Conservation (phyloP, 2,329 filamentous ascomycete genomes). For the Fusarium dimerum region DNA sequence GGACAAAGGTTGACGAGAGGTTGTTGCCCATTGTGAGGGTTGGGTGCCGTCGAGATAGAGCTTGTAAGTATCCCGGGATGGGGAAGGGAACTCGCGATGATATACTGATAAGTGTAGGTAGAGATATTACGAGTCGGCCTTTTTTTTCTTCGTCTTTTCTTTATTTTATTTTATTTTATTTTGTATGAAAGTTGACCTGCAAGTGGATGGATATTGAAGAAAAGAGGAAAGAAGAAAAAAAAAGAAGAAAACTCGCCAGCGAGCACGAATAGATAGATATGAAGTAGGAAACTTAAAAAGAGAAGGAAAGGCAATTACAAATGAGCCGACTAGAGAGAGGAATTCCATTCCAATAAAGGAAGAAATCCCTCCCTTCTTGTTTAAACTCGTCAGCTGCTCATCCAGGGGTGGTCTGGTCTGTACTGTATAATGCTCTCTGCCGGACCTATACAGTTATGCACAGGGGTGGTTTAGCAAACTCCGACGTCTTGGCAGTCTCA, state of each 20-base stretch:
- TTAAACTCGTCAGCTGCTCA: background rate
- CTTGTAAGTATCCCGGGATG: too few species aligned
- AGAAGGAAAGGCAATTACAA: background rate
- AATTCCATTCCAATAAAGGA: background rate
- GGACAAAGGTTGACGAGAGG: constrained; percentile 39
- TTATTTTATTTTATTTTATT: too few species aligned
- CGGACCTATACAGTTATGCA: too few species aligned
- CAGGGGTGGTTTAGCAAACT: too few species aligned
- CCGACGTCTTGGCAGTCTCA: too few species aligned
- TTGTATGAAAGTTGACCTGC: constrained; percentile 5
- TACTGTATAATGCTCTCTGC: too few species aligned
- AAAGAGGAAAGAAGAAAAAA: constrained; percentile 3
- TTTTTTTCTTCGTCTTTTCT: background rate
- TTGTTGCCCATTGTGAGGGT: constrained; percentile 40
- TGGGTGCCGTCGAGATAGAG: background rate
- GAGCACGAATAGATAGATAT: background rate
- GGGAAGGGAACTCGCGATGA: too few species aligned
- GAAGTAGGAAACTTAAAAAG: background rate
- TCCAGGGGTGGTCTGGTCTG: too few species aligned
- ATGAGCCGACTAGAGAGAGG: background rate
- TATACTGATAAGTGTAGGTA: too few species aligned
- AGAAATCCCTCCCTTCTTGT: background rate
- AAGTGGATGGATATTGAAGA: constrained; percentile 21
- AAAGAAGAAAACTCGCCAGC: background rate
- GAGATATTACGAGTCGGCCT: background rate